Base-by-base conservation (phyloP, 805 yeast species). In the Cyberlindnera veronae region DNA sequence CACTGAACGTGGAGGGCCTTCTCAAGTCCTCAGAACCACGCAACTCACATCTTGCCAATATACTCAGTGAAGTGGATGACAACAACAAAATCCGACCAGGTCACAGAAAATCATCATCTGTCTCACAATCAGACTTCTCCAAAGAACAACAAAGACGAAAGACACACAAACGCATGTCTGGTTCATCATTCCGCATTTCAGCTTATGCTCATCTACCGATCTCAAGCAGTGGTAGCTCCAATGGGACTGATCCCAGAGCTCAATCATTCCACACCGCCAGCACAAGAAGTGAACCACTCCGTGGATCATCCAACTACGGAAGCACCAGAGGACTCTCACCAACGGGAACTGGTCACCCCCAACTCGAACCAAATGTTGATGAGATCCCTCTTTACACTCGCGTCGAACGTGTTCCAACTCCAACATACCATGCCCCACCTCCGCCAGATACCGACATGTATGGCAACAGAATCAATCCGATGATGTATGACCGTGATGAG, bases 1-100 rank as follows among this genome's bases (percentile, higher is more conserved):
- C 46, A 4, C 29, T 55, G 20, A 45, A 53, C 33, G 34, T 44
- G 19, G 54, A 49, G 6, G 39, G 36, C n/a, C 28, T 47, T 11
- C 18, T 35, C 11, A 11, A 15, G 8, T 28, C 21, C 4, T n/a
- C 24, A 22, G 44, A 29, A 16, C 42, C 35, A 6, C 39, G 32
- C 17, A 38, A 39, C 23, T 20, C 36, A 3, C 32, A 34, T 17
- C 28, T 38, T n/a, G 20, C 29, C 12, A 44, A 40, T 20, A 45
- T 51, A 6, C 33, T 54, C 9, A 33, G 23, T 9, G 57, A 54
- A 9, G 29, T 50, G 6, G 49, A 46, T 31, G 20, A 21, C 3
- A 49, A 45, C 27, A 29, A 30, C 13, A 13, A 19, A 5, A 29
- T 22, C 29, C 22, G 26, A 34, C 27, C 21, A 16, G 33, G 29